phyloP scores from a whole-genome alignment of 192 early-diverging fungal genomes.

The Backusella westeae region DNA sequence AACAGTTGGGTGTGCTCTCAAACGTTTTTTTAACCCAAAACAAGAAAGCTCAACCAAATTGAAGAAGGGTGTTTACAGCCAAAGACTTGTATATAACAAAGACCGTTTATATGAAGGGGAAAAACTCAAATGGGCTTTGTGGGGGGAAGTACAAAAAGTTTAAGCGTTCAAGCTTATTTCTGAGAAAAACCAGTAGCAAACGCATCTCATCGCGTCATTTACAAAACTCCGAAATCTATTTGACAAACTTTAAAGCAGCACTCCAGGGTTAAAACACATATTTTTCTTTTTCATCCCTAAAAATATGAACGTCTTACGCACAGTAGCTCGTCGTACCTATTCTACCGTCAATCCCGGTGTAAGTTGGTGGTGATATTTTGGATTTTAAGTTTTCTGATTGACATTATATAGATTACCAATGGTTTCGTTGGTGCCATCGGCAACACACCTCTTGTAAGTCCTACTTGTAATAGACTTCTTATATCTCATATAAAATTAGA shows the following conservation, averaged over 20 bases:
- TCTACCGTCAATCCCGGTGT: slow-evolving; percentile 19
- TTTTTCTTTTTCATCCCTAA: background rate
- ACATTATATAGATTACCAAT: slow-evolving; percentile 47
- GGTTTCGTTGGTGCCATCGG: slow-evolving; percentile 86
- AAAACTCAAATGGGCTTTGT: too few species aligned
- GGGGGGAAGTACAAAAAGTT: background rate
- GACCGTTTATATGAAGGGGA: background rate
- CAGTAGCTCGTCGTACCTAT: slow-evolving; percentile 16
- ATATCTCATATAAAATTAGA: slow-evolving; percentile 34
- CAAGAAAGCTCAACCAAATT: background rate
- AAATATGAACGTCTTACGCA: slow-evolving; percentile 21
- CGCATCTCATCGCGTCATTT: slow-evolving; percentile 1
- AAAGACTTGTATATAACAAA: background rate
- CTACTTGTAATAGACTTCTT: background rate
- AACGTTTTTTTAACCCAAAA: background rate
- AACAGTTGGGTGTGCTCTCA: background rate
- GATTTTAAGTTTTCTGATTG: background rate
- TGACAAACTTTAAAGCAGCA: background rate
- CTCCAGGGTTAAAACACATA: background rate
- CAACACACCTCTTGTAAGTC: slow-evolving; percentile 85
- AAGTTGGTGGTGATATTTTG: background rate
- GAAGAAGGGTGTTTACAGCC: too few species aligned
- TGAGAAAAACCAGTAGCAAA: background rate
- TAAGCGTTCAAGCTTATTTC: background rate
- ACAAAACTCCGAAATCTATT: slow-evolving; percentile 1